Evolutionary conservation across 768 basidiomycete genomes (phyloP), one percentile per base, ranked within the genome.

Genomic region (Xerocomus brunneocitrinus): DNA sequence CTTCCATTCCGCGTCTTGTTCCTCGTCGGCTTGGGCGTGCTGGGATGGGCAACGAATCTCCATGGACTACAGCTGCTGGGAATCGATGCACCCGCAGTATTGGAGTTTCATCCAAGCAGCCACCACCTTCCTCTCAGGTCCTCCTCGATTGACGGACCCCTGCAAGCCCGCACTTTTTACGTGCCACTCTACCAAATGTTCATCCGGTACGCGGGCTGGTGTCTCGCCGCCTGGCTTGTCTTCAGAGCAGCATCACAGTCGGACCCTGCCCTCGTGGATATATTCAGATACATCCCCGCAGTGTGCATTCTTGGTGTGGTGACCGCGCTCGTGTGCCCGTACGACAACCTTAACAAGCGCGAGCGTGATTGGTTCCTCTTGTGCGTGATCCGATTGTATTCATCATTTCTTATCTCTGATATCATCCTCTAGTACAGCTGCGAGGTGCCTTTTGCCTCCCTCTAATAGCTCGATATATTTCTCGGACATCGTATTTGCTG

Each of bases 1-100:
- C 79, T 99, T 1, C 95, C 97, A 1, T 98, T 93, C 67, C 89
- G 97, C 57, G 91, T 92, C 25, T 79, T 97, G 53, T 79, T 82
- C 59, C 78, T 97, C 53, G 76, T 82, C 50, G 87, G 89, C 19
- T 61, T 91, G 32, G 94, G 91, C 10, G 80, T 94, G 51, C 73
- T 95, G 4, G 86, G 86, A 57, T 99, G 95, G 94, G 93, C 93
- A 0, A 83, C 86, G 32, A 99, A 98, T 70, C 72, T 98, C 7
- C 95, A 98, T 69, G 81, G 89, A 46, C 82, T 98, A 43, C 76
- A 85, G 58, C 59, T 77, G 10, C 74, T 87, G 14, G 85, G 88
- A 22, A 71, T 98, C 38, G 93, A 99, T 68, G 83, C 81, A 0
- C 74, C 80, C 13, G 69, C 76, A 57, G 83, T 83, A 4, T 77